Conservation (phyloP, 805 yeast genomes). For the Ogataea ganodermae region DNA sequence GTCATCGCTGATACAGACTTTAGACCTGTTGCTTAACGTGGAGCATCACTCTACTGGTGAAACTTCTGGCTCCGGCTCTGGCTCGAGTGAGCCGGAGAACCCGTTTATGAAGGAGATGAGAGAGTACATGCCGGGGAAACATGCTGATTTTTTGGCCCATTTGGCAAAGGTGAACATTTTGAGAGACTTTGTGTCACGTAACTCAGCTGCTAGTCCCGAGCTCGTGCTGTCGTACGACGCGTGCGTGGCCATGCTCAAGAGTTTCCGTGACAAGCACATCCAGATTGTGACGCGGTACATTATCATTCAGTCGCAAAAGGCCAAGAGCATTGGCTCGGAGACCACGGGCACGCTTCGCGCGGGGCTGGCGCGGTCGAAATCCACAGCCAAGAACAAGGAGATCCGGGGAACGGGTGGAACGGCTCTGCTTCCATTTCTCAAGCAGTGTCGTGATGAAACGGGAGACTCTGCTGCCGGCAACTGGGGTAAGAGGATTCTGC, state of each 20-base stretch:
- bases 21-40: slow-evolving; percentile 75
- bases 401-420: slow-evolving; percentile 94
- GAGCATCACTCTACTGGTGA: slow-evolving; percentile 77
- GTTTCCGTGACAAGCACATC: slow-evolving; percentile 89
- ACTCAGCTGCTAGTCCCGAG: slow-evolving; percentile 48
- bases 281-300: slow-evolving; percentile 90
- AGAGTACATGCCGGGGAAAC: slow-evolving; percentile 85
- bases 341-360: slow-evolving; percentile 58
- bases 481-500: slow-evolving; percentile 80
- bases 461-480: slow-evolving; percentile 90
- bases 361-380: slow-evolving; percentile 55
- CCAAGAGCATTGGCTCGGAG: slow-evolving; percentile 50
- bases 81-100: slow-evolving; percentile 30
- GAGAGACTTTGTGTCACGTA: slow-evolving; percentile 59
- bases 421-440: slow-evolving; percentile 83
- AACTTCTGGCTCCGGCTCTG: slow-evolving; percentile 9
- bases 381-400: slow-evolving; percentile 44
- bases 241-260: slow-evolving; percentile 82
- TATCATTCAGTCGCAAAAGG: slow-evolving; percentile 71
- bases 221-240: slow-evolving; percentile 80
- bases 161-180: slow-evolving; percentile 59
- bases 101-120: slow-evolving; percentile 82
- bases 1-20: slow-evolving; percentile 82
- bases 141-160: slow-evolving; percentile 69
- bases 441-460: slow-evolving; percentile 95